Conservation (phyloP, 768 basidiomycete species). For the Russula sp. region DNA sequence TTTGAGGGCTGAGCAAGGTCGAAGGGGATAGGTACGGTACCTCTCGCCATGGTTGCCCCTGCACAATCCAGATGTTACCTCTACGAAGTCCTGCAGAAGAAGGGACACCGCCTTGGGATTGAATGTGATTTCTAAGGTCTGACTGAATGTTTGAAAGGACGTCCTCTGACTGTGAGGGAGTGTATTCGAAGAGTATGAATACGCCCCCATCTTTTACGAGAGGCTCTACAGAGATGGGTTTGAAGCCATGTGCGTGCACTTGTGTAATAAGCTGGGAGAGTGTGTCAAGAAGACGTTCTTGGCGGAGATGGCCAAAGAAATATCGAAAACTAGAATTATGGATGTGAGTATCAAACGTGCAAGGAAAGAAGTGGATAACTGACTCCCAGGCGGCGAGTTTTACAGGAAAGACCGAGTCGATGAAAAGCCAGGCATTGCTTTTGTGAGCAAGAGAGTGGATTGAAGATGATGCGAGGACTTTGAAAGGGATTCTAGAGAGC, state of each 20-base stretch:
- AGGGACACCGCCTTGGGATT: slow-evolving; percentile 54
- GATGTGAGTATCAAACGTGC: slow-evolving; percentile 1
- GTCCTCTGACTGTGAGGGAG: slow-evolving; percentile 35
- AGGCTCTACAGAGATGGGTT: slow-evolving; percentile 60
- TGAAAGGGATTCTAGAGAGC: not conserved
- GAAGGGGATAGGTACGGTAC: slow-evolving; percentile 38
- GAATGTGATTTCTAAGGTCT: slow-evolving; percentile 45
- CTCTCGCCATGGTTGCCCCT: slow-evolving; percentile 79
- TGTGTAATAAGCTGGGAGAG: slow-evolving; percentile 50
- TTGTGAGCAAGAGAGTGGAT: slow-evolving; percentile 22
- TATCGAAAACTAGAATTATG: slow-evolving; percentile 51
- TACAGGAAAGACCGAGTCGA: slow-evolving; percentile 78
- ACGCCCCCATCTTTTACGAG: slow-evolving; percentile 82
- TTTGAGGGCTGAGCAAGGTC: not conserved
- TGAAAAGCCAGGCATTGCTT: slow-evolving; percentile 61
- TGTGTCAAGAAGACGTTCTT: slow-evolving; percentile 52
- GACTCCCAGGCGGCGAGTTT: slow-evolving; percentile 72
- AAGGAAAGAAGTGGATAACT: slow-evolving; percentile 33
- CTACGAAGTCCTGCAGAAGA: slow-evolving; percentile 56
- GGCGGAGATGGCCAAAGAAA: slow-evolving; percentile 57
- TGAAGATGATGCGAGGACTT: not conserved
- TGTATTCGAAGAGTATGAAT: slow-evolving; percentile 71
- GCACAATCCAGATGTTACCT: slow-evolving; percentile 67
- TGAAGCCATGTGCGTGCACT: slow-evolving; percentile 56
- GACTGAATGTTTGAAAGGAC: slow-evolving; percentile 48